These are phyloP conservation scores for Megacollybia marginata DNA, from an alignment of 768 basidiomycete genomes.

Conservation along the genomic window DNA sequence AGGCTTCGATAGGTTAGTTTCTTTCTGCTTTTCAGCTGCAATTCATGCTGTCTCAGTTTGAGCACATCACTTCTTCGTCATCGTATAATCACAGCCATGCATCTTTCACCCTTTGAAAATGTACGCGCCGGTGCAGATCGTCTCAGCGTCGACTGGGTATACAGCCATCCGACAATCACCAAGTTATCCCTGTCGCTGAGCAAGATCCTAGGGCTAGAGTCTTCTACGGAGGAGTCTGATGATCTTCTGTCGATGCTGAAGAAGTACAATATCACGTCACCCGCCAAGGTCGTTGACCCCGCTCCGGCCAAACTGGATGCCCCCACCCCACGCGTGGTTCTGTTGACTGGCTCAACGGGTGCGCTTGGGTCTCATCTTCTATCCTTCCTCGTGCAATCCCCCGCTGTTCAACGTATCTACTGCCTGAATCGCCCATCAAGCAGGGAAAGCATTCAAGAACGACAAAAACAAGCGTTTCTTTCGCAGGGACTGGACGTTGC, in stretches of 20 bases:
- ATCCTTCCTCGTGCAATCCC: constrained; percentile 1
- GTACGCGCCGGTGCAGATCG: neutral
- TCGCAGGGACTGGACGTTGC: neutral
- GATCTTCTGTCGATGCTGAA: neutral
- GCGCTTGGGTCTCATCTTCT: constrained; percentile 11
- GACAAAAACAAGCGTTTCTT: neutral
- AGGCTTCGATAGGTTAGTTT: constrained; percentile 22
- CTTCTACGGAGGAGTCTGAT: neutral
- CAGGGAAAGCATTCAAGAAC: neutral
- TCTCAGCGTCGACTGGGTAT: neutral
- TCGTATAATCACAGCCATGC: neutral
- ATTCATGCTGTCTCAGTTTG: neutral
- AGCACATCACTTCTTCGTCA: neutral
- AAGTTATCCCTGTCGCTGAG: neutral
- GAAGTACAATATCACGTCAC: neutral
- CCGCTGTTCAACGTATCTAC: constrained; percentile 10
- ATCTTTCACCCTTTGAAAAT: neutral
- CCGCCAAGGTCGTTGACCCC: neutral
- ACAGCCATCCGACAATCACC: neutral
- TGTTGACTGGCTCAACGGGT: constrained; percentile 16
- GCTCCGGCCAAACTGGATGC: neutral
- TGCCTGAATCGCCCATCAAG: constrained; percentile 11
- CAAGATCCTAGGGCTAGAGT: neutral
- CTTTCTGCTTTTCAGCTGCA: neutral
- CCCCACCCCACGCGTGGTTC: constrained; percentile 1